Conservation (phyloP, 441 rosid genomes). For the Hura crepitans region DNA sequence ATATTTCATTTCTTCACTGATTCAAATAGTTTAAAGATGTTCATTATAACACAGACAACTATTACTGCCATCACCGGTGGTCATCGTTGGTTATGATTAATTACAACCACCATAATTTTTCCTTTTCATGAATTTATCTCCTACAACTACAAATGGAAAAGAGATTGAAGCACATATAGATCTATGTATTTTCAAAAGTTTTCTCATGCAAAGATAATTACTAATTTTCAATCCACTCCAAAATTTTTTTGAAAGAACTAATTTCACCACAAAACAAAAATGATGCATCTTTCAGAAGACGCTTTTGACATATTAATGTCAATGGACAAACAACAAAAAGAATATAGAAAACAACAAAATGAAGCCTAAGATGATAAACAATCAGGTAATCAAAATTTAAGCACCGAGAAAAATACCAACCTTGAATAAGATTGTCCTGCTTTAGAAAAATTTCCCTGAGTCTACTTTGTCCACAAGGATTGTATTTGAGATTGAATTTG, state of each 20-base stretch:
- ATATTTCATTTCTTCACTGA: background rate
- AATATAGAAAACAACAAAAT: background rate
- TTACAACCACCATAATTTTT: background rate
- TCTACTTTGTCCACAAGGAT: constrained; percentile 81
- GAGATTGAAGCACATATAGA: background rate
- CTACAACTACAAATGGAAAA: background rate
- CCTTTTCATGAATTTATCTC: background rate
- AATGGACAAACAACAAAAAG: background rate
- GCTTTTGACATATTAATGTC: background rate
- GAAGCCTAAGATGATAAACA: background rate
- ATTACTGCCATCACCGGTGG: background rate
- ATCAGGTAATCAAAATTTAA: background rate
- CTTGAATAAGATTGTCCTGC: constrained; percentile 80
- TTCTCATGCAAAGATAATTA: background rate
- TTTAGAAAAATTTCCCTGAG: constrained; percentile 71
- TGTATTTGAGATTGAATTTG: constrained; percentile 73
- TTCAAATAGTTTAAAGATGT: background rate
- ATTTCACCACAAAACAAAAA: background rate
- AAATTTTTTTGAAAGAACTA: background rate
- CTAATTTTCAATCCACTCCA: background rate
- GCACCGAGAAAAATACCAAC: constrained; percentile 23
- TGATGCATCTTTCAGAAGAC: background rate
- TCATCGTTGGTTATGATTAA: background rate
- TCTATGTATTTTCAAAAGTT: background rate
- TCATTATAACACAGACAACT: background rate